Conservation (phyloP, 139 green algal genomes). For the Pedinophyceae sp. region DNA sequence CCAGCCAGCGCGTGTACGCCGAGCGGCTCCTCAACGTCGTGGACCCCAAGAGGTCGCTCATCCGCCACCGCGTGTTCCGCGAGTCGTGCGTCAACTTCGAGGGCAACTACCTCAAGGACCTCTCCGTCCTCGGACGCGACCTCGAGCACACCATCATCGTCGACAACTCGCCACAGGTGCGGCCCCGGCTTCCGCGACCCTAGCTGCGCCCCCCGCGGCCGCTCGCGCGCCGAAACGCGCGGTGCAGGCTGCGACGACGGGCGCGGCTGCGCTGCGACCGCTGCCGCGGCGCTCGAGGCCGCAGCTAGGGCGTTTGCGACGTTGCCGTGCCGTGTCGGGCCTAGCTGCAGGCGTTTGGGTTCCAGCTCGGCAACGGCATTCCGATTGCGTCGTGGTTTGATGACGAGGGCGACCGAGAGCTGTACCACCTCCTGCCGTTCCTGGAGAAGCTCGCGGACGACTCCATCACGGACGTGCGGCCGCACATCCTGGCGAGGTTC, state of each 20-base stretch:
- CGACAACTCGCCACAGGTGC: constrained; percentile 74
- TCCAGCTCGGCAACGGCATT: constrained; percentile 85
- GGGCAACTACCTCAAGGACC: constrained; percentile 84
- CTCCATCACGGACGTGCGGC: no score
- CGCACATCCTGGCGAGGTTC: no score
- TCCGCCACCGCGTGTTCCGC: constrained; percentile 80
- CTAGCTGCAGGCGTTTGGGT: constrained; percentile 71
- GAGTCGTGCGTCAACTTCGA: constrained; percentile 82
- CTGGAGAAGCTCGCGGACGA: constrained; percentile 62
- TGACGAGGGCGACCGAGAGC: constrained; percentile 61
- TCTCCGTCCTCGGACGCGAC: constrained; percentile 71
- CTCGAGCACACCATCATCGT: constrained; percentile 73
- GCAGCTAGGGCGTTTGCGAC: no score
- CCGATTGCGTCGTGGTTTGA: constrained; percentile 90
- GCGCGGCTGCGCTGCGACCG: no score
- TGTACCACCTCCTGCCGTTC: constrained; percentile 78
- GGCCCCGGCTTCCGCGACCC: no score
- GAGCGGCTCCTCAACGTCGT: constrained; percentile 67
- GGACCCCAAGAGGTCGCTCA: constrained; percentile 43
- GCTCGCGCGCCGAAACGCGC: no score
- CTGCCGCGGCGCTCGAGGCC: no score
- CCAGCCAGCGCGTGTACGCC: constrained; percentile 50
- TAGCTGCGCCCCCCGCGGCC: no score
- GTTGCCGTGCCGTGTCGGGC: no score
- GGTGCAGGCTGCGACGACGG: no score